These are phyloP conservation scores for Hypocreales sp. DNA, from an alignment of 2,329 filamentous ascomycete species.

Conservation along the genomic window DNA sequence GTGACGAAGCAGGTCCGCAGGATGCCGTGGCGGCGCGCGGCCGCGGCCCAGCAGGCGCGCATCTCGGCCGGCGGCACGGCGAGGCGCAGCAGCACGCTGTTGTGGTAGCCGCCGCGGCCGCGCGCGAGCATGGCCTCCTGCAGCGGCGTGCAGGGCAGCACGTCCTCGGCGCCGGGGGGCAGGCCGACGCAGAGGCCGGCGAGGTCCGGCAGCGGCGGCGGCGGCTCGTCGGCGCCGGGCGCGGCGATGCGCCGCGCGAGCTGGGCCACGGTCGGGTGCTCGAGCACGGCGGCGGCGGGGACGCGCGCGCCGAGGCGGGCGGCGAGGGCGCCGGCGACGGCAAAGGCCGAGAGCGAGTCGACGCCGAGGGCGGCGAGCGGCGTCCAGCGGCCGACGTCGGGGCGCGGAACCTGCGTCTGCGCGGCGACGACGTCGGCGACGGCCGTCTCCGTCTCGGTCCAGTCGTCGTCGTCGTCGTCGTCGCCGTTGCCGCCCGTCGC, in stretches of 20 bases:
- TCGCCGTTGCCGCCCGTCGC: constrained; percentile 10
- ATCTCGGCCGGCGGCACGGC: constrained; percentile 32
- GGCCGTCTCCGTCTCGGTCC: constrained; percentile 37
- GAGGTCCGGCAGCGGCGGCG: no score
- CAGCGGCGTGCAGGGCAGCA: constrained; percentile 72
- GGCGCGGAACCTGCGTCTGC: constrained; percentile 26
- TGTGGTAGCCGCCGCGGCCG: constrained; percentile 47
- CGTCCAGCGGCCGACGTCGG: constrained; percentile 42
- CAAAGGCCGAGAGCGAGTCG: constrained; percentile 72
- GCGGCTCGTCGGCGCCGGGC: no score
- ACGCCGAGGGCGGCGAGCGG: constrained; percentile 68
- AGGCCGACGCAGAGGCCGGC: no score
- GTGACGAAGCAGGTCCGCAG: constrained; percentile 61
- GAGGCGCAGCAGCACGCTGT: constrained; percentile 52
- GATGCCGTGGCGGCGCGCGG: constrained; percentile 56
- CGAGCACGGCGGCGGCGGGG: constrained; percentile 55
- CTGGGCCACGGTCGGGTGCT: constrained; percentile 47
- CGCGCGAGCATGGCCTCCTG: constrained; percentile 73
- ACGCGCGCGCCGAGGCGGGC: constrained; percentile 28
- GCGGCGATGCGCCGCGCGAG: constrained; percentile 29
- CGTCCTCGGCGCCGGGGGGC: constrained; percentile 30
- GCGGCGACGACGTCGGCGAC: constrained; percentile 40
- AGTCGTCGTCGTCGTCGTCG: constrained; percentile 19
- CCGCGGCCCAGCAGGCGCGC: constrained; percentile 41
- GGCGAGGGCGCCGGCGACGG: constrained; percentile 43